A percentile compares a stretch with the other conserved stretches of the same genome.
Conservation (phyloP, 805 yeast genomes). For the Candida ulmi region DNA sequence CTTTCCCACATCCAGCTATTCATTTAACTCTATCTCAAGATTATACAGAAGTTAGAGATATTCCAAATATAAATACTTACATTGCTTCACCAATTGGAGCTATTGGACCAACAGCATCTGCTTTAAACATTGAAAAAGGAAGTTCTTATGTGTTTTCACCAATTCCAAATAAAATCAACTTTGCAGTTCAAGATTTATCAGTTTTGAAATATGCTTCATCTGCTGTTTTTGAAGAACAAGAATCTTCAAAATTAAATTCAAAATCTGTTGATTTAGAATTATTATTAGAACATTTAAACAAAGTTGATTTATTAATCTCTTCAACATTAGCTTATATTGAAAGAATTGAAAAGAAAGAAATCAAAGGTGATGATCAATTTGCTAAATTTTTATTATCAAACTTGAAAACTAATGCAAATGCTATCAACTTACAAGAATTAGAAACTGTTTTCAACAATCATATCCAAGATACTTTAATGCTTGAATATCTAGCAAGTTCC, state of each 20-base stretch:
- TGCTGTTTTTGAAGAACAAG: constrained; percentile 25
- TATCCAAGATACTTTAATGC: constrained; percentile 73
- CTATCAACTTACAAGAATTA: constrained; percentile 41
- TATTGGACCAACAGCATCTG: constrained; percentile 30
- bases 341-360: constrained; percentile 34
- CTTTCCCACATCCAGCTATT: constrained; percentile 71
- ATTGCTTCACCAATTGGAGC: constrained; percentile 73
- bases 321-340: constrained; percentile 43
- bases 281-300: constrained; percentile 39
- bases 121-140: constrained; percentile 33
- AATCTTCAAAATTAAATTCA: constrained; percentile 25
- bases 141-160: constrained; percentile 65
- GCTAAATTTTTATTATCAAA: constrained; percentile 62
- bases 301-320: constrained; percentile 43
- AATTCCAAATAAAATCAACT: constrained; percentile 57
- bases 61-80: constrained; percentile 62
- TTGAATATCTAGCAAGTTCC: constrained; percentile 77
- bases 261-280: constrained; percentile 38
- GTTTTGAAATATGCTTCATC: constrained; percentile 43
- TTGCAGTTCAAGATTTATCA: constrained; percentile 53
- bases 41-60: constrained; percentile 27
- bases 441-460: constrained; percentile 62
- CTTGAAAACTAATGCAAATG: constrained; percentile 46
- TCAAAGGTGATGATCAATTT: constrained; percentile 48
- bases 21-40: constrained; percentile 65